phyloP scores from a whole-genome alignment of 257 asterid species.

The Verbascum thapsus region DNA sequence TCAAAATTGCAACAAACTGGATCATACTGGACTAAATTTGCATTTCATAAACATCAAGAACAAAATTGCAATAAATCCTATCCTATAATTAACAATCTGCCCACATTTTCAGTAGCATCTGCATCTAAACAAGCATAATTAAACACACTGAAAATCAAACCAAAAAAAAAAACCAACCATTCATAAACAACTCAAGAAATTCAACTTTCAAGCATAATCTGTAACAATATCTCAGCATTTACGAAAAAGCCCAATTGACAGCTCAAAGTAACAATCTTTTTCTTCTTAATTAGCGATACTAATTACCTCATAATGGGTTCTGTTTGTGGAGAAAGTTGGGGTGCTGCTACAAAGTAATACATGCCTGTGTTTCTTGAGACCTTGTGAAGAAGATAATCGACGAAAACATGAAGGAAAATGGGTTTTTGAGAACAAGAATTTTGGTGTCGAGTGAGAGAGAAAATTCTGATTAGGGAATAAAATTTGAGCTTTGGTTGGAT shows the following conservation, averaged over 20 bases:
- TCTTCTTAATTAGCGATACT: neutral
- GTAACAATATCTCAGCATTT: neutral
- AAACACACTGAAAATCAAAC: neutral
- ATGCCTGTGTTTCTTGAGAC: slow-evolving; percentile 36
- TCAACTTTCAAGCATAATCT: slow-evolving; percentile 1
- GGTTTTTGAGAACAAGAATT: slow-evolving; percentile 24
- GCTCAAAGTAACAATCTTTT: neutral
- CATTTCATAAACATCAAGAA: too few species aligned
- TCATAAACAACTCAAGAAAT: slow-evolving; percentile 1
- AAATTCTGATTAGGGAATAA: slow-evolving; percentile 9
- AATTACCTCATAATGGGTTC: slow-evolving; percentile 79
- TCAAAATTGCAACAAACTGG: too few species aligned
- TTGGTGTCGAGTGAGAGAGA: slow-evolving; percentile 30
- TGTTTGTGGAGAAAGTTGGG: slow-evolving; percentile 53
- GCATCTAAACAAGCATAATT: neutral
- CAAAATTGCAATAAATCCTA: neutral
- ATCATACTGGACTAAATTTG: too few species aligned
- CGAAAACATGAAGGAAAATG: slow-evolving; percentile 26
- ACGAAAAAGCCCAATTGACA: neutral
- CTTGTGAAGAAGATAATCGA: slow-evolving; percentile 27
- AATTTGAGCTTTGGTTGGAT: slow-evolving; percentile 28
- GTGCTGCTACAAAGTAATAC: slow-evolving; percentile 42
- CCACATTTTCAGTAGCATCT: too few species aligned
- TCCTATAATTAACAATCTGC: too few species aligned
- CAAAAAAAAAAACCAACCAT: neutral